phyloP scores from a whole-genome alignment of 257 asterid genomes.

The Misopates orontium region DNA sequence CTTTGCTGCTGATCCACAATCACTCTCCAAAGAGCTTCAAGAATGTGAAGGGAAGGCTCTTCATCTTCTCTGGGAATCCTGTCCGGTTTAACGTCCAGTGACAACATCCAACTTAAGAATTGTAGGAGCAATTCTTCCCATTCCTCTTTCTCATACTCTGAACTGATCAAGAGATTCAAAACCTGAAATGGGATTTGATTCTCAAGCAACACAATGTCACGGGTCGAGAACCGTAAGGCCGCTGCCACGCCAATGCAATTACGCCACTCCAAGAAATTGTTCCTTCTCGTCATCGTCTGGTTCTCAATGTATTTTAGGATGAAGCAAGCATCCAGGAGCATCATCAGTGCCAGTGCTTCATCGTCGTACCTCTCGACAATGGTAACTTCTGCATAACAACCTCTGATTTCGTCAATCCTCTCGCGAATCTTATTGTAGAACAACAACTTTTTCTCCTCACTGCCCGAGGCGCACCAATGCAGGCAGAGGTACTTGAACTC shows the following conservation, averaged over 20 bases:
- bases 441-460: background rate
- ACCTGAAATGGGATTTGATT: background rate
- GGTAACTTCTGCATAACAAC: background rate
- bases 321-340: slow-evolving; percentile 7
- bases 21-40: background rate
- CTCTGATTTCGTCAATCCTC: background rate
- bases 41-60: background rate
- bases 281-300: background rate
- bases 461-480: background rate
- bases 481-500: slow-evolving; percentile 12
- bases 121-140: background rate
- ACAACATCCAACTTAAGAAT: background rate
- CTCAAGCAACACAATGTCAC: slow-evolving; percentile 1
- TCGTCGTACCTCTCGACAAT: background rate
- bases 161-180: background rate
- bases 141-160: background rate
- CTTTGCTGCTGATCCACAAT: background rate
- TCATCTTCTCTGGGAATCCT: background rate
- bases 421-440: background rate
- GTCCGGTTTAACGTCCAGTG: background rate
- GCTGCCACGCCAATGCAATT: slow-evolving; percentile 1
- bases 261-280: background rate
- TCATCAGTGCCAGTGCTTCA: background rate
- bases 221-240: background rate
- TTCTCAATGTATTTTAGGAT: background rate